Percentiles rank a stretch among this genome's conserved stretches.
Evolutionary conservation across 2,329 filamentous ascomycete species (phyloP).

Genomic region (Dothistroma septosporum): DNA sequence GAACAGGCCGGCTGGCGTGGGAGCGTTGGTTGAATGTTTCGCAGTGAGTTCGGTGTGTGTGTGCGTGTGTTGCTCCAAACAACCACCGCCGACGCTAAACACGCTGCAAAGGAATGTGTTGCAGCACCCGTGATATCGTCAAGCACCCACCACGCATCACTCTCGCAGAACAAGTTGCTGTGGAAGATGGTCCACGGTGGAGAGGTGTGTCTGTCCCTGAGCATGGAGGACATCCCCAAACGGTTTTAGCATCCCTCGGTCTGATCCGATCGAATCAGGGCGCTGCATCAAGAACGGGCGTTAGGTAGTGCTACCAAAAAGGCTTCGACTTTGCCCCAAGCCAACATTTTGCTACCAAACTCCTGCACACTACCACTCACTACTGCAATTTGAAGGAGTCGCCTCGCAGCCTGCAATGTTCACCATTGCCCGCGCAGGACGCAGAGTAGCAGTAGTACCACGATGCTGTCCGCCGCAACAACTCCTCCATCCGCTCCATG

Average conservation of each 20-base stretch:
- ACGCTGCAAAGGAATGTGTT: constrained; percentile 6
- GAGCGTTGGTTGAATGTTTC: background rate
- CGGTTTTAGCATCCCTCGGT: too few relatives aligned
- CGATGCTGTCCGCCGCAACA: background rate
- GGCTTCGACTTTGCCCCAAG: too few relatives aligned
- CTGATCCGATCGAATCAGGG: too few relatives aligned
- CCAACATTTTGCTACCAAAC: too few relatives aligned
- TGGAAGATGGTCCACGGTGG: background rate
- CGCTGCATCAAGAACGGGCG: too few relatives aligned
- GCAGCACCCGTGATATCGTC: background rate
- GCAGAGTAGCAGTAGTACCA: too few relatives aligned
- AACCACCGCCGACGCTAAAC: constrained; percentile 4
- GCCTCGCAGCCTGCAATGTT: too few relatives aligned
- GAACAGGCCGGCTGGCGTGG: background rate
- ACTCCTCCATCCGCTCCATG: background rate
- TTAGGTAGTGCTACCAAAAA: too few relatives aligned
- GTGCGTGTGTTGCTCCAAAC: background rate
- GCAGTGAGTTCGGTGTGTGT: background rate
- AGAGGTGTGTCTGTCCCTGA: background rate
- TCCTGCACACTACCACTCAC: background rate
- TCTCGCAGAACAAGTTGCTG: background rate
- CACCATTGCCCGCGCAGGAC: too few relatives aligned
- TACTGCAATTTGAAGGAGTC: background rate
- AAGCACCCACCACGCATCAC: background rate
- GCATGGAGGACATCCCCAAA: too few relatives aligned